Base-by-base conservation (phyloP, 352 stramenopile genomes). In the Pythium biforme region DNA sequence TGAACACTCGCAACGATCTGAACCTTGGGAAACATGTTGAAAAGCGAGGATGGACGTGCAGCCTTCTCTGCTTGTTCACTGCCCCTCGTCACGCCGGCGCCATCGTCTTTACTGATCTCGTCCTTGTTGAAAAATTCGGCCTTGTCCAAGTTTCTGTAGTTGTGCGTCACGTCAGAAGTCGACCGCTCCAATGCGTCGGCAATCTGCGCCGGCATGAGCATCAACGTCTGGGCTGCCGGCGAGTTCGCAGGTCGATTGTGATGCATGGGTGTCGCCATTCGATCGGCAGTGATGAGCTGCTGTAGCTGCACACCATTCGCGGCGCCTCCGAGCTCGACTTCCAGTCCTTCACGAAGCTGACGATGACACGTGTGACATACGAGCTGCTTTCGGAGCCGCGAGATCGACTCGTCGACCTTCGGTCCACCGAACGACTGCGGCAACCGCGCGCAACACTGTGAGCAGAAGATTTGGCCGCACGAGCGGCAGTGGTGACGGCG, bases 391-490 rank as follows among this genome's bases (percentile, higher is more conserved):
- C 85, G 73, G 5, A 95, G 59, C 4, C 83, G 69, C 23, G 71
- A 71, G 67, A 94, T 92, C 3, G 80, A 90, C 20, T 89, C 83
- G 61, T 95, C 82, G 23, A 89, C 83, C 50, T 91, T 91, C 10
- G 74, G 74, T 1, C 76, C 78, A 39, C 82, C 83, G 61, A 93
- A 92, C 1, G 85, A 93, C 61, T 92, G 81, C 14, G 85, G 82
- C 8, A 95, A 66, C 12, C 85, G 74, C 7, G 84, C 79, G 63
- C 83, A 93, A 50, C 86, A 95, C 46, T 92, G 83, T 3, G 81
- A 74, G 46, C 86, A 95, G 54, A 95, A 95, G 56, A 95, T 89
- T 62, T 95, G 86, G 4, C 86, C 86, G 48, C 86, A 95, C 15
- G 83, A 93, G 4, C 86, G 85, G 55, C 86, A 95, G 48, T 95